Percentiles rank a stretch among this genome's conserved stretches.
These are phyloP conservation scores for Beauveria sp. DNA, from an alignment of 2,329 filamentous ascomycete species.

Conservation along the genomic window DNA sequence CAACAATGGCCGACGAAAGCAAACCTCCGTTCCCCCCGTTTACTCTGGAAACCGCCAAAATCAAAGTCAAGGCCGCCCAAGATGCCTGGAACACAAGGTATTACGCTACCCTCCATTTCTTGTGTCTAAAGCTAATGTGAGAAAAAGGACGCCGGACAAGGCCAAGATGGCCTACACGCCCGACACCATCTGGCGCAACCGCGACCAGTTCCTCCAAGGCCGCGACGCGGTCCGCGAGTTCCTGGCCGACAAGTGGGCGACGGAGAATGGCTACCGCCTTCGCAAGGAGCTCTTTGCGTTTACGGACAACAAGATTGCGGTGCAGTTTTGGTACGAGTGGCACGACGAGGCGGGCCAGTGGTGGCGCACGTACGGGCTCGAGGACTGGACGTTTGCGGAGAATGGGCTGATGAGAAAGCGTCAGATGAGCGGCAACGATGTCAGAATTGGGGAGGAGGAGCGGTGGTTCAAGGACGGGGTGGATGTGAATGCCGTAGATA, in stretches of 20 bases:
- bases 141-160: constrained; percentile 41
- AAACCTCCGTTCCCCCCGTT: constrained; percentile 59
- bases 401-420: constrained; percentile 66
- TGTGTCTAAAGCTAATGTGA: background rate
- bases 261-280: constrained; percentile 63
- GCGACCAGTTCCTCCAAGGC: constrained; percentile 60
- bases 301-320: constrained; percentile 66
- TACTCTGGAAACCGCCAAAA: constrained; percentile 59
- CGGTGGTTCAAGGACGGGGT: constrained; percentile 65
- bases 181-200: constrained; percentile 75
- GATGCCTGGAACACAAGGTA: constrained; percentile 75
- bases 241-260: constrained; percentile 65
- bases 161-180: constrained; percentile 69
- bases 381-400: constrained; percentile 68
- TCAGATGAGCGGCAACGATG: constrained; percentile 69
- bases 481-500: constrained; percentile 59
- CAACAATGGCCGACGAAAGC: background rate
- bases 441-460: constrained; percentile 52
- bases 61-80: constrained; percentile 79
- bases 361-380: constrained; percentile 82
- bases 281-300: constrained; percentile 82
- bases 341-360: constrained; percentile 63
- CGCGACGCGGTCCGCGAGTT: constrained; percentile 61
- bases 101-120: no score
- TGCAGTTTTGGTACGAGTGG: constrained; percentile 89